phyloP scores from a whole-genome alignment of 1,139 yeast species.

The Yamadazyma kanchanaburiensis region DNA sequence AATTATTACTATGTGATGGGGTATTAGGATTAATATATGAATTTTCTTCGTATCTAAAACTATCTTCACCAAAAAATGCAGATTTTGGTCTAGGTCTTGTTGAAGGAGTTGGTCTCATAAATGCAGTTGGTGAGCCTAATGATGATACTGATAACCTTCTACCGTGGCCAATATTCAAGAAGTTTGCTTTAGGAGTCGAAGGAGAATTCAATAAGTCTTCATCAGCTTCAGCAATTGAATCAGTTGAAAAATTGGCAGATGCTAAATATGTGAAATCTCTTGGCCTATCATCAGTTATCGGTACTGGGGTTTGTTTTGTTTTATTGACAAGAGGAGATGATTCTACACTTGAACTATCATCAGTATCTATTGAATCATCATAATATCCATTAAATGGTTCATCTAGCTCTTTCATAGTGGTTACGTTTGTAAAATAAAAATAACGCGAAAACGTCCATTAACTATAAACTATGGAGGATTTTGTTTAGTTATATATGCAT shows the following conservation, averaged over 20 bases:
- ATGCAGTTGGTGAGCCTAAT: slow-evolving; percentile 16
- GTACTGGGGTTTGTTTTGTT: not conserved
- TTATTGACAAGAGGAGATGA: slow-evolving; percentile 9
- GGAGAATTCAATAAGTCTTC: slow-evolving; percentile 8
- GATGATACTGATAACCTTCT: slow-evolving; percentile 23
- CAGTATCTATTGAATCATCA: slow-evolving; percentile 1
- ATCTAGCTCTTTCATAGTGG: slow-evolving; percentile 3
- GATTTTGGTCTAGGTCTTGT: slow-evolving; percentile 36
- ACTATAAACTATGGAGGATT: slow-evolving; percentile 50
- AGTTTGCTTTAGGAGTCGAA: slow-evolving; percentile 7
- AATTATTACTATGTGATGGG: too few relatives aligned
- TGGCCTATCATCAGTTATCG: not conserved
- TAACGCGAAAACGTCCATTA: too few relatives aligned
- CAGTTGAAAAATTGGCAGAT: slow-evolving; percentile 45
- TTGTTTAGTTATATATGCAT: slow-evolving; percentile 65
- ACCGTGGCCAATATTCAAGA: slow-evolving; percentile 6
- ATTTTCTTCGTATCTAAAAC: slow-evolving; percentile 5
- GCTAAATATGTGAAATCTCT: slow-evolving; percentile 18
- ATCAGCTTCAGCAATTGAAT: slow-evolving; percentile 26
- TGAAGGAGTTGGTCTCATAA: slow-evolving; percentile 11
- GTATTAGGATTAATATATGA: slow-evolving; percentile 2
- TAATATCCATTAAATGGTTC: slow-evolving; percentile 7
- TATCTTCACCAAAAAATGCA: slow-evolving; percentile 22
- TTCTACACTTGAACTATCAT: slow-evolving; percentile 9
- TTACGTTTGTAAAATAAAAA: too few relatives aligned